A percentile compares a stretch with the other conserved stretches of the same genome.
Evolutionary conservation across 148 eudicot species (phyloP).

Genomic region (Arbutus unedo): DNA sequence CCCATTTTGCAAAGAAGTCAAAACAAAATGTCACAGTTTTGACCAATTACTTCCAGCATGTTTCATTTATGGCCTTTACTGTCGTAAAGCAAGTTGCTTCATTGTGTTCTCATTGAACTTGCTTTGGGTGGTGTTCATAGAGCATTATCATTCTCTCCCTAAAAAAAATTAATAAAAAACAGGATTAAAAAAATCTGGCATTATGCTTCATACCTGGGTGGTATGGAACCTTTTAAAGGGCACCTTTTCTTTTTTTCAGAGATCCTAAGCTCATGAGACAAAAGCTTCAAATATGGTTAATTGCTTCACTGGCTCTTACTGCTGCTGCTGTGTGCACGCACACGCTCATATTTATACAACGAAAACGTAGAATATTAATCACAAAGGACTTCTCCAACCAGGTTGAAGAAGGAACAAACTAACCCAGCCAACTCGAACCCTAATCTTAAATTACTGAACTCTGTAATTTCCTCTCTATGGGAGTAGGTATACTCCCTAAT

Average conservation of each 20-base stretch:
- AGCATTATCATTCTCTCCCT: neutral
- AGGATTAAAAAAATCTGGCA: neutral
- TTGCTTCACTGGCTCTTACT: neutral
- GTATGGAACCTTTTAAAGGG: neutral
- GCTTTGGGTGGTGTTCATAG: neutral
- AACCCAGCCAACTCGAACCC: neutral
- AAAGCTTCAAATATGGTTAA: neutral
- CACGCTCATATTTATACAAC: neutral
- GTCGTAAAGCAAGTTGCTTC: neutral
- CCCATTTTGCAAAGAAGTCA: neutral
- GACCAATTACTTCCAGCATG: neutral
- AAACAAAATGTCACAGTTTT: neutral
- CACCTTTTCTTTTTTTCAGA: neutral
- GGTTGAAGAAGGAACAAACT: neutral
- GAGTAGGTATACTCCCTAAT: neutral
- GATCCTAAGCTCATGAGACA: neutral
- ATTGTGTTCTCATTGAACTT: neutral
- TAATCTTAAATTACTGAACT: neutral
- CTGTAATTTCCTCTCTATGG: neutral
- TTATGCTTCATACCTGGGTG: neutral
- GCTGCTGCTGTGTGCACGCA: neutral
- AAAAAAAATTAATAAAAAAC: neutral
- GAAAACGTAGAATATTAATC: too few species aligned
- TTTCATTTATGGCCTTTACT: neutral
- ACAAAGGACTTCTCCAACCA: neutral